Conservation (phyloP, 306 rosid species). For the Medicago lupulina region DNA sequence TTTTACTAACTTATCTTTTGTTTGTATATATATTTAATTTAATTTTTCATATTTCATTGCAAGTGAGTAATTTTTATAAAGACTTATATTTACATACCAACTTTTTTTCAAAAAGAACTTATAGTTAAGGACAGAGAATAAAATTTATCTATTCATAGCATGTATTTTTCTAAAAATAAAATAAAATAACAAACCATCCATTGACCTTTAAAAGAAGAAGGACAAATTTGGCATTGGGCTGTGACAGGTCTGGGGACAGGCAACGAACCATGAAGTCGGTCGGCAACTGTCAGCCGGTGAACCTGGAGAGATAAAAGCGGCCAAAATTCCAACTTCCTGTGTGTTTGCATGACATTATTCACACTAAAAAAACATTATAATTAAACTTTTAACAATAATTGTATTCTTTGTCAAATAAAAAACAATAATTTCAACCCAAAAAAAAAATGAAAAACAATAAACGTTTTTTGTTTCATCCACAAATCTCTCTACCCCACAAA, state of each 20-base stretch:
- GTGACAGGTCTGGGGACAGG: conserved; percentile 53
- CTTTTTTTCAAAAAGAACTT: no score
- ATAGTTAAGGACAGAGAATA: no score
- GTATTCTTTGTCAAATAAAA: not conserved
- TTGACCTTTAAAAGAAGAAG: no score
- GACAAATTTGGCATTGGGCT: conserved; percentile 46
- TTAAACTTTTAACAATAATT: not conserved
- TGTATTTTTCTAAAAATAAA: no score
- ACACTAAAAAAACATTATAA: conserved; percentile 6
- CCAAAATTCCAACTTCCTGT: conserved; percentile 44
- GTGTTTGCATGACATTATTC: conserved; percentile 7
- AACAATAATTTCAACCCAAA: not conserved
- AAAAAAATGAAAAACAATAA: not conserved
- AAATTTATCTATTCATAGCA: no score
- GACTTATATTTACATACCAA: no score
- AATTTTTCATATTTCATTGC: no score
- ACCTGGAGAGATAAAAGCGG: conserved; percentile 71
- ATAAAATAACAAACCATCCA: no score
- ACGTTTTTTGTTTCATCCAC: conserved; percentile 14
- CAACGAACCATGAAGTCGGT: conserved; percentile 69
- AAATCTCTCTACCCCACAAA: not conserved
- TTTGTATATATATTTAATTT: no score
- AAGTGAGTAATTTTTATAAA: no score
- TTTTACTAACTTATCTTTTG: no score
- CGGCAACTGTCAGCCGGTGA: conserved; percentile 96